Conservation (phyloP, 2,329 filamentous ascomycete genomes). For the Colletotrichum lini region DNA sequence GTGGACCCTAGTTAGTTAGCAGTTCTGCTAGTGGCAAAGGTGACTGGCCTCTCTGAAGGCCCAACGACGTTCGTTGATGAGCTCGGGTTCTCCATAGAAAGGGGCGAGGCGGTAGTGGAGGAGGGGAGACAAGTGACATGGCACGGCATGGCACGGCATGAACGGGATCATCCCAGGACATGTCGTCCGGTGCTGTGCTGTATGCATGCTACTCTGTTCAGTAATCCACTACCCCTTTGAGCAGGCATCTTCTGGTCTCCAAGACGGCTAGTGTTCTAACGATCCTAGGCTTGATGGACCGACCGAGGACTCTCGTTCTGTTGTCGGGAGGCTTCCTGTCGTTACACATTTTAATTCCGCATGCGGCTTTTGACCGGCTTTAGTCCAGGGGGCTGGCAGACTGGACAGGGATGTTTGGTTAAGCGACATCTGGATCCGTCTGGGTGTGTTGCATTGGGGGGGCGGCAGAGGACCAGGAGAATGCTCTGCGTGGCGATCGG, state of each 20-base stretch:
- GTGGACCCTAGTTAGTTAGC: conserved; percentile 12
- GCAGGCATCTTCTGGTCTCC: conserved; percentile 8
- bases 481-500: background rate
- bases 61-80: conserved; percentile 19
- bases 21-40: conserved; percentile 19
- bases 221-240: background rate
- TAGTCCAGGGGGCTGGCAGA: background rate
- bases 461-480: conserved; percentile 6
- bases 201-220: too few species aligned
- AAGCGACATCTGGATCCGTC: conserved; percentile 15
- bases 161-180: conserved; percentile 27
- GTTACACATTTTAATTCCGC: conserved; percentile 20
- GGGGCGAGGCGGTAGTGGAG: background rate
- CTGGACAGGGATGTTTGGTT: conserved; percentile 3
- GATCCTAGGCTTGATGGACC: background rate
- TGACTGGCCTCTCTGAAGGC: conserved; percentile 9
- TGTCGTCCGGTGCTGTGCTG: background rate
- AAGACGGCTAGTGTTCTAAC: conserved; percentile 13
- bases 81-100: conserved; percentile 28
- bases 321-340: background rate
- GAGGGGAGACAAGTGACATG: conserved; percentile 4
- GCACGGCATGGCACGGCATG: background rate
- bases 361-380: conserved; percentile 7
- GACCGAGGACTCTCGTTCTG: background rate
- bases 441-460: background rate